Evolutionary conservation across 495 filamentous ascomycete species (phyloP), one percentile per base, ranked within the genome.

Genomic region (Aspergillus egyptiacus): DNA sequence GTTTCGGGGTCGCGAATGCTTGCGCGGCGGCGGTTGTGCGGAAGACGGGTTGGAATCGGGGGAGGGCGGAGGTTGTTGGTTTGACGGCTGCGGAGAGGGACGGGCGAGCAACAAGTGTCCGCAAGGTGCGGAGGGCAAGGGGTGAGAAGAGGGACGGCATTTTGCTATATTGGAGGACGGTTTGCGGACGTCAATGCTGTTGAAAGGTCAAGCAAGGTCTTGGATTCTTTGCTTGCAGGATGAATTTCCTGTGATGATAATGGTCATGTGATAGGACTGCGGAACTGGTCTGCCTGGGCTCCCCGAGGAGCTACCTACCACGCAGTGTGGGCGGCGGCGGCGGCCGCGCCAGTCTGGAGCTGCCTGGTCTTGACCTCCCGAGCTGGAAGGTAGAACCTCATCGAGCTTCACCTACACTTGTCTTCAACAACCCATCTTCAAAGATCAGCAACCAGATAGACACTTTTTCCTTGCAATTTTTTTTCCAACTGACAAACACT

Each of bases 221-320:
- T n/a, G n/a, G n/a, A n/a, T n/a, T n/a, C 19, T 46, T 47, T 24
- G 6, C 35, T 30, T 32, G 45, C n/a, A 31, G 30, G 37, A 53
- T 48, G n/a, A 53, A 58, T 57, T 61, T 56, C 48, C 13, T 27
- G 17, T 15, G 24, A 30, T n/a, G 37, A 38, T 40, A 40, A 5
- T 3, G 1, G 18, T 52, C 65, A 68, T 56, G 65, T 70, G 67
- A 57, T 40, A 13, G 1, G 24, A 37, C 20, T 64, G 60, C 66
- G 53, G 18, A 3, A 2, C n/a, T 61, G 65, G 69, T 49, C 9
- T n/a, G 10, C 59, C 14, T 51, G 43, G 45, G 18, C 11, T 19
- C 22, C 59, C 64, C 61, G 53, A 68, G 64, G 46, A 72, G 67
- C 66, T 69, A n/a, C n/a, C n/a, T n/a, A n/a, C n/a, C n/a, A n/a